A percentile compares a stretch with the other conserved stretches of the same genome.
Conservation (phyloP, 2,329 filamentous ascomycete species). For the Colletotrichum spinosum region DNA sequence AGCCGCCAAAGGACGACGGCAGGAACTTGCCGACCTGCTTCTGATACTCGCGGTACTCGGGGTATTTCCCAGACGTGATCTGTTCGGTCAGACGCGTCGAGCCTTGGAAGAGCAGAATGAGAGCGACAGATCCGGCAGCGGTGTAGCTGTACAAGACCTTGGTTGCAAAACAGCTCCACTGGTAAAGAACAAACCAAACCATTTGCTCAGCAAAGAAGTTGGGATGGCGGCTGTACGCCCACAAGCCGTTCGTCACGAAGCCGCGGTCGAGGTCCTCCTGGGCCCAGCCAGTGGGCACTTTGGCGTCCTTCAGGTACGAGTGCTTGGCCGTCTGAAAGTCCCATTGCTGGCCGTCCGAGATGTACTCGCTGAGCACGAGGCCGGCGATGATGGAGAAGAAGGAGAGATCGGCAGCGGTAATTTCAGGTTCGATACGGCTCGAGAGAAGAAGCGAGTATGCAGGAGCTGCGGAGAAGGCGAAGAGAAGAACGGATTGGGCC, state of each 20-base stretch:
- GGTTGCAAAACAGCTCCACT: conserved; percentile 85
- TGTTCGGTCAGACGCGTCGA: conserved; percentile 90
- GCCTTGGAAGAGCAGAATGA: conserved; percentile 86
- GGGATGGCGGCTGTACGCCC: conserved; percentile 89
- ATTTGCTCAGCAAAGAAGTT: conserved; percentile 95
- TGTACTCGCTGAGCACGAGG: conserved; percentile 75
- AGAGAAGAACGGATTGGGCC: conserved; percentile 84
- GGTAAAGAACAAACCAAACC: conserved; percentile 89
- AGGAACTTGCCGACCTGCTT: conserved; percentile 85
- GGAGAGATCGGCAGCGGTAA: conserved; percentile 58
- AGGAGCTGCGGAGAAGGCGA: conserved; percentile 78
- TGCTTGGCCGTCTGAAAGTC: conserved; percentile 86
- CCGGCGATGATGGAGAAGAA: conserved; percentile 60
- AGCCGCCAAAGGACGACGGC: conserved; percentile 65
- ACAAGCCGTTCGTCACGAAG: conserved; percentile 86
- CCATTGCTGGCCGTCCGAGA: conserved; percentile 95
- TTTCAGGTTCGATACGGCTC: conserved; percentile 68
- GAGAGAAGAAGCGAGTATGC: conserved; percentile 85
- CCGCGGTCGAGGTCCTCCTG: conserved; percentile 88
- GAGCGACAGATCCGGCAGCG: conserved; percentile 73
- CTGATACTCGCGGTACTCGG: conserved; percentile 89
- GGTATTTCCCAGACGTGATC: conserved; percentile 85
- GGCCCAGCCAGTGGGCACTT: conserved; percentile 73
- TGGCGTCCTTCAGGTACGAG: conserved; percentile 78
- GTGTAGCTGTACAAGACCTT: conserved; percentile 83